Conservation (phyloP, 1,284 basidiomycete genomes). For the Xerocomus nothofagi region DNA sequence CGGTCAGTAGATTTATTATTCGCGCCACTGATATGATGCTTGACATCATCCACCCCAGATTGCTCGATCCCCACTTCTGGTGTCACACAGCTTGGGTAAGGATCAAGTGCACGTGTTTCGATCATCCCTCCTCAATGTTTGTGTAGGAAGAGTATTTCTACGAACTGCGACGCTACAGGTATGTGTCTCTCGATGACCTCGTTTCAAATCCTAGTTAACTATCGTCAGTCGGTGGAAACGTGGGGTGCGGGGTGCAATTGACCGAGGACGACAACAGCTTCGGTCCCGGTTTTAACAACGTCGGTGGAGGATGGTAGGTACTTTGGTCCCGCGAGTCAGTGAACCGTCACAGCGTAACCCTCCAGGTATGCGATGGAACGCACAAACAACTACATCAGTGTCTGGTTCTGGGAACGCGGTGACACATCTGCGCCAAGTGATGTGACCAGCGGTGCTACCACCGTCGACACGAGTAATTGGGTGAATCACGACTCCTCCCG, state of each 20-base stretch:
- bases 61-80: conserved; percentile 29
- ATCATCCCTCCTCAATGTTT: conserved; percentile 7
- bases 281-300: conserved; percentile 43
- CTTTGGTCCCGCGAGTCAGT: not conserved
- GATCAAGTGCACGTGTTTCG: not conserved
- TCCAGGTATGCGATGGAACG: conserved; percentile 43
- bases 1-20: conserved; percentile 20
- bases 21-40: not conserved
- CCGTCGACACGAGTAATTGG: conserved; percentile 36
- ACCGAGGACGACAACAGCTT: conserved; percentile 37
- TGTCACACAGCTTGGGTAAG: conserved; percentile 25
- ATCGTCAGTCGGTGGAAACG: conserved; percentile 37
- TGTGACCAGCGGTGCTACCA: conserved; percentile 23
- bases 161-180: conserved; percentile 40
- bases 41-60: conserved; percentile 5
- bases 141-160: conserved; percentile 16
- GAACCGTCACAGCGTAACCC: not conserved
- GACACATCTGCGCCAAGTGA: conserved; percentile 33
- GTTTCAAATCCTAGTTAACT: conserved; percentile 1
- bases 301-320: conserved; percentile 42
- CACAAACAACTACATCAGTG: conserved; percentile 33
- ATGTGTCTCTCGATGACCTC: not conserved
- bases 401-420: conserved; percentile 44
- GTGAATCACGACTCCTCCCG: conserved; percentile 20
- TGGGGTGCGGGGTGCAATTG: conserved; percentile 47